A percentile compares a stretch with the other conserved stretches of the same genome.
Evolutionary conservation across 2,329 filamentous ascomycete species (phyloP).

Genomic region (Hypoxylon sp.): DNA sequence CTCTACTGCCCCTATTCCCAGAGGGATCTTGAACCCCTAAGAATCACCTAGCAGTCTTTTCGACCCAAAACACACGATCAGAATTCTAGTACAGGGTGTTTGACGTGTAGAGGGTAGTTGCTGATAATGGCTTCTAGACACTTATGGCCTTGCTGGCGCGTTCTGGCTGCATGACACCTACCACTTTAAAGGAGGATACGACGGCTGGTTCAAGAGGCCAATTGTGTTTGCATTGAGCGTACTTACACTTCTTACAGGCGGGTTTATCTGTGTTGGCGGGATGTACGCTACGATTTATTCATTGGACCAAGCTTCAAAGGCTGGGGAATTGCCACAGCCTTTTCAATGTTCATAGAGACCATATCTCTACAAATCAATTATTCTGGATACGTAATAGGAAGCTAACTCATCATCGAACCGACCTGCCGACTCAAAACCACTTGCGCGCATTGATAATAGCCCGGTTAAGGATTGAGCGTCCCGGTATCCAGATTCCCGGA

Average conservation of each 20-base stretch:
- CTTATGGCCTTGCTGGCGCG: constrained; percentile 60
- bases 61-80: too few species aligned
- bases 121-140: constrained; percentile 42
- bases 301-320: constrained; percentile 35
- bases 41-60: too few species aligned
- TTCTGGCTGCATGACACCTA: constrained; percentile 62
- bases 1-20: neutral
- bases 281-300: constrained; percentile 58
- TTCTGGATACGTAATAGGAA: too few species aligned
- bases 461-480: too few species aligned
- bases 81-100: too few species aligned
- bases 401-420: too few species aligned
- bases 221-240: constrained; percentile 51
- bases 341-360: constrained; percentile 42
- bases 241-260: constrained; percentile 55
- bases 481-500: constrained; percentile 11
- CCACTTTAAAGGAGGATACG: constrained; percentile 51
- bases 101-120: too few species aligned
- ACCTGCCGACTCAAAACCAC: too few species aligned
- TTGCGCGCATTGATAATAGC: too few species aligned
- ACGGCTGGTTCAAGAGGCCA: constrained; percentile 50
- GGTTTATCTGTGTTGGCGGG: constrained; percentile 58
- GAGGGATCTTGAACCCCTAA: too few species aligned
- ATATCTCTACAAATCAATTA: too few species aligned
- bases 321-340: constrained; percentile 39